A percentile compares a stretch with the other conserved stretches of the same genome.
These are phyloP conservation scores for Acanthamoeba quina DNA, from an alignment of 208 protist genomes.

Conservation along the genomic window DNA sequence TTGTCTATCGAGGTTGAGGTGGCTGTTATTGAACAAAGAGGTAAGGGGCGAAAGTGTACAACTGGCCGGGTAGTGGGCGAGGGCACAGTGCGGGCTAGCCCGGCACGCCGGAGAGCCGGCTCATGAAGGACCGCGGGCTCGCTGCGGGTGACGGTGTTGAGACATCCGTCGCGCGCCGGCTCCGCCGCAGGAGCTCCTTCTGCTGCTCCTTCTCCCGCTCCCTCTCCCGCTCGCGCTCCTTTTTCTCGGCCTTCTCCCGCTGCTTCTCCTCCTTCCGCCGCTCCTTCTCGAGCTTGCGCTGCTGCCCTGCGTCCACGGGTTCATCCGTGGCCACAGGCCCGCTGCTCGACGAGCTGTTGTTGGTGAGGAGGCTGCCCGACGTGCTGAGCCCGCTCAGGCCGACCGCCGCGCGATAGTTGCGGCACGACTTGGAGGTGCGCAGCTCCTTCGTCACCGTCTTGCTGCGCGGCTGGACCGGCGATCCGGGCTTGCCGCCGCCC, in stretches of 20 bases:
- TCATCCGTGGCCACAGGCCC: background rate
- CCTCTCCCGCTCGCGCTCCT: slow-evolving; percentile 1
- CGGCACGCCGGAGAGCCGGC: background rate
- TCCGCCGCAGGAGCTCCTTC: background rate
- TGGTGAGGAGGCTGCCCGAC: no score
- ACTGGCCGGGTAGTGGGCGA: no score
- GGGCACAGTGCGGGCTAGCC: background rate
- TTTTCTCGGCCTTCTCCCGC: background rate
- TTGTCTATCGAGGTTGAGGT: no score
- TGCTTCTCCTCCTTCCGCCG: background rate
- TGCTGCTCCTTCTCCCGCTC: background rate
- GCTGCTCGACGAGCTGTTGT: background rate
- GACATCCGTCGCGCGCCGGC: background rate
- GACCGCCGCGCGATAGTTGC: background rate
- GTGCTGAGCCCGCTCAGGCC: background rate
- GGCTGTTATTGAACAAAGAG: no score
- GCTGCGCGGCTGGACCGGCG: background rate
- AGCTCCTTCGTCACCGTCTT: background rate
- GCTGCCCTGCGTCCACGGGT: no score
- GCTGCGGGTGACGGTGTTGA: background rate
- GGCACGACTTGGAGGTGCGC: slow-evolving; percentile 4
- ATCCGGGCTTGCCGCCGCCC: background rate
- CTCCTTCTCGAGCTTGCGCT: background rate
- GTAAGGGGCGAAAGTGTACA: no score
- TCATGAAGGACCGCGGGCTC: background rate